Evolutionary conservation across 2,329 filamentous ascomycete genomes (phyloP).

Genomic region (Fusarium pininemorale): DNA sequence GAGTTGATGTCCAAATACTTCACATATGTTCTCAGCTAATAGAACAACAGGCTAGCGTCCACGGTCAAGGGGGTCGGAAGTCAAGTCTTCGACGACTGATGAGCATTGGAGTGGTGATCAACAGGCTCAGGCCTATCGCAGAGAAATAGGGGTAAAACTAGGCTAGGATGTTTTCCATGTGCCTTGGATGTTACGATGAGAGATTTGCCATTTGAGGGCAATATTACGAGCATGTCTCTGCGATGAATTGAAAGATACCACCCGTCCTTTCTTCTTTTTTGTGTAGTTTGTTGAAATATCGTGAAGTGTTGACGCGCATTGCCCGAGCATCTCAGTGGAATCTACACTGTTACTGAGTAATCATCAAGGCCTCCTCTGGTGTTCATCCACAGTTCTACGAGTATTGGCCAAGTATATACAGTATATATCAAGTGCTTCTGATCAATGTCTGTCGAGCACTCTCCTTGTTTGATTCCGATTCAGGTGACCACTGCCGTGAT

Average conservation of each 20-base stretch:
- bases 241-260: constrained; percentile 17
- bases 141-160: constrained; percentile 10
- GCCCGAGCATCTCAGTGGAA: background rate
- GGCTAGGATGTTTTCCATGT: constrained; percentile 19
- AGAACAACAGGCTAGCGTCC: background rate
- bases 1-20: background rate
- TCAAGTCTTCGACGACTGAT: background rate
- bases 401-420: background rate
- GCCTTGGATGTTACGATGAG: constrained; percentile 13
- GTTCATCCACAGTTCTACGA: background rate
- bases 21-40: background rate
- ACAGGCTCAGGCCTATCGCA: constrained; percentile 7
- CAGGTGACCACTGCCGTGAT: background rate
- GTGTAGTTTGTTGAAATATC: background rate
- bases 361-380: background rate
- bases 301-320: background rate
- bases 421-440: too few species aligned
- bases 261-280: background rate
- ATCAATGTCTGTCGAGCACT: background rate
- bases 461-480: background rate
- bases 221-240: constrained; percentile 28
- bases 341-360: background rate
- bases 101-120: background rate
- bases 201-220: constrained; percentile 16
- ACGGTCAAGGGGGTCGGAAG: background rate